Base-by-base conservation (phyloP, 352 stramenopile genomes). In the Phytophthora capsici region DNA sequence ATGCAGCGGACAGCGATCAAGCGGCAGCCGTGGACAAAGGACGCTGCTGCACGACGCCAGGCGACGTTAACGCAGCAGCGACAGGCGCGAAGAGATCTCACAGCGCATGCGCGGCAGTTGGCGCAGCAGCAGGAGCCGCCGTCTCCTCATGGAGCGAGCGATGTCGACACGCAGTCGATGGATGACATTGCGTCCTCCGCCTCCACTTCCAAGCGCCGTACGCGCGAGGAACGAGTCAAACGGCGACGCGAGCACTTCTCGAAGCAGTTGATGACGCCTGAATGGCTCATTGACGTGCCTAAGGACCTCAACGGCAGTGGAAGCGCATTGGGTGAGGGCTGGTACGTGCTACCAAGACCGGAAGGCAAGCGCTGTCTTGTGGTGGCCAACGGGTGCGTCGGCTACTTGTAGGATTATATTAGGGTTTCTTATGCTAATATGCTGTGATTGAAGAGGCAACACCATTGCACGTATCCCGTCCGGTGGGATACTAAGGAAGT, bases 291-390 rank as follows among this genome's bases (percentile, higher is more conserved):
- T 28, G 87, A 96, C 51, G 69, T 96, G 1, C 93, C 91, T 6
- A 63, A 38, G 23, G 87, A 94, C 50, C 75, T 98, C 38, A 95
- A 97, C 55, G 90, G 90, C 50, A 81, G 62, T 25, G 84, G 76
- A 20, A 94, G 80, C 57, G 61, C 68, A 20, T 60, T 86, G 2
- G 90, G 88, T 26, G 81, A 82, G 9, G 91, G 90, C 38, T 98
- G 93, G 93, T 97, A 93, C 57, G 91, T 97, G 61, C 65, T 97
- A 59, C 88, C 93, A 14, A 80, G 91, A n/a, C 93, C 93, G 2
- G 93, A 98, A 51, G 93, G 93, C 49, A 96, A 96, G 72, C 85
- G 90, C 38, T 95, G 89, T 44, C 69, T 98, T 10, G 86, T 98
- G 25, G 84, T 98, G 43, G 77, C 91, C 22, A 89, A 90, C 50